Percentiles rank a stretch among this genome's conserved stretches.
phyloP scores from a whole-genome alignment of 2,329 filamentous ascomycete genomes.

The Nigrospora oryzae region DNA sequence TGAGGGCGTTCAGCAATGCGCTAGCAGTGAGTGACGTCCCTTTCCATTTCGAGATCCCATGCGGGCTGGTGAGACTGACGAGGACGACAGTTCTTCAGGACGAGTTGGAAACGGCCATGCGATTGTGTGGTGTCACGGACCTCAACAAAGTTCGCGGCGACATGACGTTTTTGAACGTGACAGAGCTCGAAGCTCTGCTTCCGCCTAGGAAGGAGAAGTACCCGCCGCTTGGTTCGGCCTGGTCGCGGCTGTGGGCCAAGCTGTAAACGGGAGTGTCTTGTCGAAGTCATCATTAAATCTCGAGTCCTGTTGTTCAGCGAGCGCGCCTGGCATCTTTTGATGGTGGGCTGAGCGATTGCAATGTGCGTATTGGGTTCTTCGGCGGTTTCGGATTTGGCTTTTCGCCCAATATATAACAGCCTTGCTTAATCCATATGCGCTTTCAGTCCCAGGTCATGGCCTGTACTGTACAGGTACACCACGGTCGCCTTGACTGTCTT shows the following conservation, averaged over 20 bases:
- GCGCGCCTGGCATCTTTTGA: no score
- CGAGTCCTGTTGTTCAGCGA: no score
- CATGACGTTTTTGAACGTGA: conserved; percentile 4
- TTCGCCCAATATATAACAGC: no score
- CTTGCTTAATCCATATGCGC: neutral
- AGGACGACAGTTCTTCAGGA: conserved; percentile 35
- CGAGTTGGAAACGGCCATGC: conserved; percentile 59
- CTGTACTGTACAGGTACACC: conserved; percentile 8
- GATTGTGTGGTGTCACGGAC: conserved; percentile 54
- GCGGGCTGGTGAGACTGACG: conserved; percentile 4
- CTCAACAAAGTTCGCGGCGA: conserved; percentile 38
- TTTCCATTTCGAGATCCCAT: no score
- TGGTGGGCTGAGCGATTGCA: no score
- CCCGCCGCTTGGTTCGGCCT: neutral
- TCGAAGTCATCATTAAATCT: no score
- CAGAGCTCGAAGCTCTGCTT: conserved; percentile 2
- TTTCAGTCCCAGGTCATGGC: conserved; percentile 9
- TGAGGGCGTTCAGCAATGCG: conserved; percentile 43
- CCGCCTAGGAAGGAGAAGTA: conserved; percentile 1
- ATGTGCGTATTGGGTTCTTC: no score
- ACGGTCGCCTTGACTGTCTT: conserved; percentile 6
- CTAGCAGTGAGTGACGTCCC: conserved; percentile 35
- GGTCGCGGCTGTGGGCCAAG: conserved; percentile 1
- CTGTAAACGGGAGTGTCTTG: neutral
- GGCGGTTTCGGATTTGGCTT: no score